Evolutionary conservation across 371 early-diverging fungal species (phyloP).

Genomic region (Actinomucor elegans): DNA sequence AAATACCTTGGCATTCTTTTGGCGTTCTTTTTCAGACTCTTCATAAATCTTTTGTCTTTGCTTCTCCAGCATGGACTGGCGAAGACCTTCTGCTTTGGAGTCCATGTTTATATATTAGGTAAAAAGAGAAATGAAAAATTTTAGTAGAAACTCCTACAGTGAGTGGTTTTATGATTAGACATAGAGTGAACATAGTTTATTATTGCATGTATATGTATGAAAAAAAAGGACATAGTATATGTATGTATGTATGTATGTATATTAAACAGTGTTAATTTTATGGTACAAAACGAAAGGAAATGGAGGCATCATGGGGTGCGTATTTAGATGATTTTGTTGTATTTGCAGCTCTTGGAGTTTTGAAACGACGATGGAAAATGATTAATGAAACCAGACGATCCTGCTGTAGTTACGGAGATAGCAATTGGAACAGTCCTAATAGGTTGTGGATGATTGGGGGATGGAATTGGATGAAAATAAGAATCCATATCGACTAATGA

Average conservation of each 20-base stretch:
- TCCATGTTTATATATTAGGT: slow-evolving; percentile 41
- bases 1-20: slow-evolving; percentile 74
- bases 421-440: no score
- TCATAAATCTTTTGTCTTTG: slow-evolving; percentile 72
- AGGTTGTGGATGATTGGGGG: not conserved
- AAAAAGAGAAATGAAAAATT: no score
- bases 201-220: no score
- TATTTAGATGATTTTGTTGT: no score
- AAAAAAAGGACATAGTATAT: no score
- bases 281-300: no score
- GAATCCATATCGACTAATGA: not conserved
- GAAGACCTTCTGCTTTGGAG: slow-evolving; percentile 64
- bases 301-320: no score
- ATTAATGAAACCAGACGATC: not conserved
- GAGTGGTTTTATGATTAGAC: no score
- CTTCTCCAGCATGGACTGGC: slow-evolving; percentile 74
- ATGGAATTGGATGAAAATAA: not conserved
- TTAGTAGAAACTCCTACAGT: no score
- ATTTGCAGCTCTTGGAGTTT: not conserved
- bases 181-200: no score
- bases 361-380: not conserved
- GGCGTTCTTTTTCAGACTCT: slow-evolving; percentile 74
- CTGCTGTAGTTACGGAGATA: not conserved
- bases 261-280: no score
- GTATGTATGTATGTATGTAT: no score